These are phyloP conservation scores for Penicillium sp. DNA, from an alignment of 2,329 filamentous ascomycete genomes.

Conservation along the genomic window DNA sequence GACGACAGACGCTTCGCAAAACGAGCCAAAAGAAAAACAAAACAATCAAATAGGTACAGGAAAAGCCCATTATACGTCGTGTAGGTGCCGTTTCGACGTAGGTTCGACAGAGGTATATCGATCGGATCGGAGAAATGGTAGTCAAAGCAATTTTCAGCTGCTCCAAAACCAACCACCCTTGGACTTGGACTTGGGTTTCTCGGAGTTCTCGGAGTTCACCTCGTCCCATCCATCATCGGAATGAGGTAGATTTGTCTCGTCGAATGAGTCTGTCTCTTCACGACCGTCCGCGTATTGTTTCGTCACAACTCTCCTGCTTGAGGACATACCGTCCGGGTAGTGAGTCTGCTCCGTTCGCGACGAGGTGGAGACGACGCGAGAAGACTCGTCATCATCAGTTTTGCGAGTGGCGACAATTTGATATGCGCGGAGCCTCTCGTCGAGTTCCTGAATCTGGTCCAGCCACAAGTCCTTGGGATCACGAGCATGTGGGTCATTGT, in stretches of 20 bases:
- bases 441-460: too few relatives aligned
- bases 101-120: too few relatives aligned
- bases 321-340: conserved; percentile 52
- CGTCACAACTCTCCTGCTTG: conserved; percentile 53
- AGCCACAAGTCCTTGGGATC: too few relatives aligned
- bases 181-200: conserved; percentile 1
- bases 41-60: background rate
- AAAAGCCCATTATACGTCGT: conserved; percentile 2
- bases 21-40: background rate
- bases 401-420: too few relatives aligned
- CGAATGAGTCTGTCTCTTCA: conserved; percentile 53
- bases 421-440: too few relatives aligned
- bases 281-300: conserved; percentile 55
- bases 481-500: too few relatives aligned
- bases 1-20: background rate
- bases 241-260: conserved; percentile 36
- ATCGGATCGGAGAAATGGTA: background rate
- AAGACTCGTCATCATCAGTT: background rate
- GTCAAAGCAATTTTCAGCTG: conserved; percentile 14
- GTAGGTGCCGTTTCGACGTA: background rate
- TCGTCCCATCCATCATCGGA: conserved; percentile 12
- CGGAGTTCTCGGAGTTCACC: conserved; percentile 3
- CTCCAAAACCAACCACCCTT: conserved; percentile 38
- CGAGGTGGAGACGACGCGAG: conserved; percentile 48
- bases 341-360: conserved; percentile 53